Conservation (phyloP, 257 asterid genomes). For the Oldenlandia corymbosa region DNA sequence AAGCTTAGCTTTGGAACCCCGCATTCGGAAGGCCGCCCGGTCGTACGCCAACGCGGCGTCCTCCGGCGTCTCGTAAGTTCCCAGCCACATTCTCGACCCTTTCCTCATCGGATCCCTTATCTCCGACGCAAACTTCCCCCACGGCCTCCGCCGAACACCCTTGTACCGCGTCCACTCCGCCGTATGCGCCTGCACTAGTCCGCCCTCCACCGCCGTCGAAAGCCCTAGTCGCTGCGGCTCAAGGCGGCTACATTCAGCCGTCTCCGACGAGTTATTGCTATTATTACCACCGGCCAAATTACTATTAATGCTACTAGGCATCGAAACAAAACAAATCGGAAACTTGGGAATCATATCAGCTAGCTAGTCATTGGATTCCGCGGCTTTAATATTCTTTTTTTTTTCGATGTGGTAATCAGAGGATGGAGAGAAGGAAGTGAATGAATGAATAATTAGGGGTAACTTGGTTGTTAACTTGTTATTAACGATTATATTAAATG, state of each 20-base stretch:
- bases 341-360: too few species aligned
- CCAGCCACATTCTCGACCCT: slow-evolving; percentile 20
- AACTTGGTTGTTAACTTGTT: too few species aligned
- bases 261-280: not conserved
- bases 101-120: slow-evolving; percentile 15
- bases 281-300: not conserved
- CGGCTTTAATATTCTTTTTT: too few species aligned
- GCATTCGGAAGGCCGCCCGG: slow-evolving; percentile 13
- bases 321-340: too few species aligned
- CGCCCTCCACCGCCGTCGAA: not conserved
- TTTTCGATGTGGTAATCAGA: too few species aligned
- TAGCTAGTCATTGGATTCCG: too few species aligned
- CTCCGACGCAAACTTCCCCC: slow-evolving; percentile 25
- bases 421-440: too few species aligned
- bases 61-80: slow-evolving; percentile 20
- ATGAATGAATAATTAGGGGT: too few species aligned
- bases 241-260: not conserved
- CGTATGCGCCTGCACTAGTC: not conserved
- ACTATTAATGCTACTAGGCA: too few species aligned
- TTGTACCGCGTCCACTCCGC: slow-evolving; percentile 17
- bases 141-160: slow-evolving; percentile 21
- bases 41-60: slow-evolving; percentile 23
- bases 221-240: not conserved
- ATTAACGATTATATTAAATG: too few species aligned
- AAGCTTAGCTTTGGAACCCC: slow-evolving; percentile 15